Evolutionary conservation across 139 green algal genomes (phyloP), one percentile per base, ranked within the genome.

Genomic region (Ulvella scutata): DNA sequence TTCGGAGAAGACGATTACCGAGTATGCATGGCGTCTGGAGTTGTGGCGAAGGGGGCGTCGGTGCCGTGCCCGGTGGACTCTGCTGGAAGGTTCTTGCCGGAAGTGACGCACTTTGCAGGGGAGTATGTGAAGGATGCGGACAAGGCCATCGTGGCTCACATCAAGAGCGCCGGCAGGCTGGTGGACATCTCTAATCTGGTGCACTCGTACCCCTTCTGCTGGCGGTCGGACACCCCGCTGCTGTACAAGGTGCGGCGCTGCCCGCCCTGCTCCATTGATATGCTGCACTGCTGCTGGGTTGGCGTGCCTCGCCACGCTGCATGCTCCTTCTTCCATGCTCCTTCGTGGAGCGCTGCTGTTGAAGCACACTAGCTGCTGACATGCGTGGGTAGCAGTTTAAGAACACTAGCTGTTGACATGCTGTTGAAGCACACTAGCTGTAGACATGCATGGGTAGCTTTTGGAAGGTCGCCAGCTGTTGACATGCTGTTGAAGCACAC

Each of bases 1-100:
- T 98, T 98, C 86, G 95, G 94, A 44, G 95, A 98, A 84, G 95
- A 99, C 76, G 95, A 99, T 80, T 94, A 93, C 82, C 88, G 95
- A 10, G 92, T 98, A 39, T 98, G 95, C 86, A 75, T 97, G 38
- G 86, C 84, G 1, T n/a, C 91, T 67, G 86, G 82, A 23, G 85
- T 96, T 1, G 88, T 97, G 13, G 67, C 74, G 36, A 92, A 92
- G 79, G 92, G 88, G 3, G 90, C 86, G 20, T 79, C 76, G 13
- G 38, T 98, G 38, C 92, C 93, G 10, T 96, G 90, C 81, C 93
- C 95, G 3, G 83, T 98, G 39, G 91, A 98, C 78, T 88, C 86
- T 35, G 84, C 88, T 43, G 94, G 94, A 6, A 67, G 83, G n/a
- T 98, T 98, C 82, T 90, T 85, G 2, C 76, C 78, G 2, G 82